Conservation (phyloP, 306 rosid genomes). For the Cucumis melo region DNA sequence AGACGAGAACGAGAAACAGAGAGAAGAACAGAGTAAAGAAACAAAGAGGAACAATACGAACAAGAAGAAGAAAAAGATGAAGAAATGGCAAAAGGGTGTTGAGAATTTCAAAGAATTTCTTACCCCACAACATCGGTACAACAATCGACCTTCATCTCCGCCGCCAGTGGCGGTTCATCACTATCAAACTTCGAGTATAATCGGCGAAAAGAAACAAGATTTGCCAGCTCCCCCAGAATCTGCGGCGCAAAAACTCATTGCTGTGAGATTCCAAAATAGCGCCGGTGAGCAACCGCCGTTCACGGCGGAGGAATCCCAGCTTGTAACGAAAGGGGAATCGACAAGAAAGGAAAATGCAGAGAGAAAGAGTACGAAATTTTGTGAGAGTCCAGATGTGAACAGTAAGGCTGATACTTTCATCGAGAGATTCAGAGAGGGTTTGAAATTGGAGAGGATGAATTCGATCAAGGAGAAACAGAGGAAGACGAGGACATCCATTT, state of each 20-base stretch:
- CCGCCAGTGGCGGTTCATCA: conserved; percentile 27
- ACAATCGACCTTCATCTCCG: conserved; percentile 1
- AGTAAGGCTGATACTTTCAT: conserved; percentile 73
- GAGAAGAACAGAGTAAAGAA: conserved; percentile 34
- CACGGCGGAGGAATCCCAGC: conserved; percentile 35
- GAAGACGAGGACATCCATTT: conserved; percentile 30
- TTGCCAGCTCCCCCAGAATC: background rate
- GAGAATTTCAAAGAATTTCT: conserved; percentile 35
- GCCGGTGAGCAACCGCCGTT: conserved; percentile 45
- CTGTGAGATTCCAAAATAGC: conserved; percentile 9
- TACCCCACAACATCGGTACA: conserved; percentile 9
- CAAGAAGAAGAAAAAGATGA: conserved; percentile 50
- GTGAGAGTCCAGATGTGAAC: conserved; percentile 69
- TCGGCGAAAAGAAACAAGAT: conserved; percentile 26
- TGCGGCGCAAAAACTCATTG: background rate
- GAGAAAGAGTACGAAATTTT: conserved; percentile 13
- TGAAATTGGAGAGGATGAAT: conserved; percentile 60
- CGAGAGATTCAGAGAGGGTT: conserved; percentile 50
- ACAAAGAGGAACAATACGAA: conserved; percentile 45
- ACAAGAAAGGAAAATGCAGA: conserved; percentile 16
- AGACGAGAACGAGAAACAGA: conserved; percentile 26
- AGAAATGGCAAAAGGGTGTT: conserved; percentile 37
- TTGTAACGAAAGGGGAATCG: conserved; percentile 38
- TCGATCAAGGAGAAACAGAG: conserved; percentile 46
- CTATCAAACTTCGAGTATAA: conserved; percentile 27